Evolutionary conservation across 2,329 filamentous ascomycete species (phyloP).

Genomic region (Pseudogymnoascus sp.): DNA sequence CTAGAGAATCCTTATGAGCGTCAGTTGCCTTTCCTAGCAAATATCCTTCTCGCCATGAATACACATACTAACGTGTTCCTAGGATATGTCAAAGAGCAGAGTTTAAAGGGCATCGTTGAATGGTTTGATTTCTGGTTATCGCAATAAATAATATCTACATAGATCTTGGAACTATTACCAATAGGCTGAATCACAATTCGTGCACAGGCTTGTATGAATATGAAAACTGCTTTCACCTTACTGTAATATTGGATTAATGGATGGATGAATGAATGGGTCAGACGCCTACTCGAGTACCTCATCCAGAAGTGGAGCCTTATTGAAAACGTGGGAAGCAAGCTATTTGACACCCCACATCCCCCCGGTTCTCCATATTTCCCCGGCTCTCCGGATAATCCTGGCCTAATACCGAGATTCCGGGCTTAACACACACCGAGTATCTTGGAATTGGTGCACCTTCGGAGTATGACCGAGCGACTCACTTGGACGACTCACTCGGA

Average conservation of each 20-base stretch:
- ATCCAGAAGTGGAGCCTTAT: background rate
- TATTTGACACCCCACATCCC: background rate
- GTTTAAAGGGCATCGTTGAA: conserved; percentile 13
- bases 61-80: background rate
- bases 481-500: too few species aligned
- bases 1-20: conserved; percentile 34
- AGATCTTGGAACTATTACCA: background rate
- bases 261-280: background rate
- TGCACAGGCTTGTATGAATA: background rate
- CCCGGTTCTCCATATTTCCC: background rate
- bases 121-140: conserved; percentile 18
- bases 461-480: too few species aligned
- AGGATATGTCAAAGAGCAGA: conserved; percentile 6
- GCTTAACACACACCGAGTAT: background rate
- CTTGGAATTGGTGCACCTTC: background rate
- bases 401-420: background rate
- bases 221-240: background rate
- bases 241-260: background rate
- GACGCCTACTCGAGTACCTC: background rate
- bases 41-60: conserved; percentile 11
- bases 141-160: background rate
- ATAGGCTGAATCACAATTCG: background rate
- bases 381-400: background rate
- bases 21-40: conserved; percentile 10
- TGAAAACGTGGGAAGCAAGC: background rate